These are phyloP conservation scores for Rhododendron ovatum DNA, from an alignment of 148 eudicot species.

Conservation along the genomic window DNA sequence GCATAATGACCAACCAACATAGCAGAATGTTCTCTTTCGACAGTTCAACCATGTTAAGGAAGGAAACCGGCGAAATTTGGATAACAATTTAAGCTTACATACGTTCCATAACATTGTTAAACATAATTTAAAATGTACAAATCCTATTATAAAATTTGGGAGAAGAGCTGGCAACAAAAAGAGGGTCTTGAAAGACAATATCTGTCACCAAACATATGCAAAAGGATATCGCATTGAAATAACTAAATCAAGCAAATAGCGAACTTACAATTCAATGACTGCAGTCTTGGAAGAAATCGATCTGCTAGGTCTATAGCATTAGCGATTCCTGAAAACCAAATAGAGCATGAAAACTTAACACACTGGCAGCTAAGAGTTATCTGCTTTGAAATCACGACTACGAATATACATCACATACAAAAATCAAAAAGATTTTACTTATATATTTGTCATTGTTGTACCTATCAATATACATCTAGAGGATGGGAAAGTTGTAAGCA, in stretches of 20 bases:
- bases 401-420: background rate
- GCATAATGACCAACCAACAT: background rate
- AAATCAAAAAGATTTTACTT: background rate
- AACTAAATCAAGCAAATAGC: background rate
- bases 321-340: conserved; percentile 63
- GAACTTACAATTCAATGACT: conserved; percentile 74
- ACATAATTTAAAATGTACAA: background rate
- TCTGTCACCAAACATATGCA: background rate
- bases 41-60: background rate
- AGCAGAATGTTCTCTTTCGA: background rate
- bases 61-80: background rate
- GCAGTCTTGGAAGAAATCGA: conserved; percentile 83
- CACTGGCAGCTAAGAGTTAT: background rate
- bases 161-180: background rate
- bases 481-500: conserved; percentile 79
- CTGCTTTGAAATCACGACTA: background rate
- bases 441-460: conserved; percentile 12
- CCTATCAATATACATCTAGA: conserved; percentile 81
- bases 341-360: conserved; percentile 5
- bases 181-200: background rate
- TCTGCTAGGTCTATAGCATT: conserved; percentile 92
- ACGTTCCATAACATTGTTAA: background rate
- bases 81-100: background rate
- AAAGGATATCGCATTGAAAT: background rate
- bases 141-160: background rate